A percentile compares a stretch with the other conserved stretches of the same genome.
Conservation (phyloP, 768 basidiomycete species). For the Pisolithus marmoratus region DNA sequence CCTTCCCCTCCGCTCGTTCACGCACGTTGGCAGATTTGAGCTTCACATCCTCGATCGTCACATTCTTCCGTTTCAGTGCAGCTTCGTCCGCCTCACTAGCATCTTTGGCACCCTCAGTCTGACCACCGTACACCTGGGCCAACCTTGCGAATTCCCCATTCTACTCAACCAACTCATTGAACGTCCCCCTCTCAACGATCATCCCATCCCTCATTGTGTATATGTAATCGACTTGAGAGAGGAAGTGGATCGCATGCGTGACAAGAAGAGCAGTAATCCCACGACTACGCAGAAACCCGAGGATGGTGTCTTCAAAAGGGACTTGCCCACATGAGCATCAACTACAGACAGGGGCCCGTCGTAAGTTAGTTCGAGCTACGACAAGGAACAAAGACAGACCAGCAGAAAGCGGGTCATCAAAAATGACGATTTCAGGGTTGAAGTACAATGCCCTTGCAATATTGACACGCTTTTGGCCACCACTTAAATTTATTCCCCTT, state of each 20-base stretch:
- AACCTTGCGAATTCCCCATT: conserved; percentile 54
- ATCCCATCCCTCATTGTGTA: conserved; percentile 40
- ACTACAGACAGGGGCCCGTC: conserved; percentile 35
- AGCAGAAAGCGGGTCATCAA: conserved; percentile 64
- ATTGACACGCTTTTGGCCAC: conserved; percentile 67
- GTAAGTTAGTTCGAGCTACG: neutral
- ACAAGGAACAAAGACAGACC: conserved; percentile 28
- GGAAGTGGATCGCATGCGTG: conserved; percentile 52
- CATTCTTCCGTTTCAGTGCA: conserved; percentile 4
- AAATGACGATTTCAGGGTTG: conserved; percentile 51
- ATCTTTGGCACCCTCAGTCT: conserved; percentile 28
- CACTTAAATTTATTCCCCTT: conserved; percentile 62
- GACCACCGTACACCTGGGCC: conserved; percentile 57
- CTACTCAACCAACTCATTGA: conserved; percentile 41
- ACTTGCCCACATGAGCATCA: conserved; percentile 70
- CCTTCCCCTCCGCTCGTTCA: conserved; percentile 44
- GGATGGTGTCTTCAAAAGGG: conserved; percentile 65
- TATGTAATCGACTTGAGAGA: conserved; percentile 46
- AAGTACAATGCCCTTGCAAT: conserved; percentile 67
- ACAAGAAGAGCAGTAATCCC: conserved; percentile 52
- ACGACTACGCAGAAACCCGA: conserved; percentile 36
- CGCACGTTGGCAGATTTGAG: conserved; percentile 31
- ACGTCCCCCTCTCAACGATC: conserved; percentile 48
- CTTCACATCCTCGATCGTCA: conserved; percentile 30
- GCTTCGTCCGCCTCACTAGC: conserved; percentile 19